Evolutionary conservation across 139 green algal genomes (phyloP).

Genomic region (Chlorella sp.): DNA sequence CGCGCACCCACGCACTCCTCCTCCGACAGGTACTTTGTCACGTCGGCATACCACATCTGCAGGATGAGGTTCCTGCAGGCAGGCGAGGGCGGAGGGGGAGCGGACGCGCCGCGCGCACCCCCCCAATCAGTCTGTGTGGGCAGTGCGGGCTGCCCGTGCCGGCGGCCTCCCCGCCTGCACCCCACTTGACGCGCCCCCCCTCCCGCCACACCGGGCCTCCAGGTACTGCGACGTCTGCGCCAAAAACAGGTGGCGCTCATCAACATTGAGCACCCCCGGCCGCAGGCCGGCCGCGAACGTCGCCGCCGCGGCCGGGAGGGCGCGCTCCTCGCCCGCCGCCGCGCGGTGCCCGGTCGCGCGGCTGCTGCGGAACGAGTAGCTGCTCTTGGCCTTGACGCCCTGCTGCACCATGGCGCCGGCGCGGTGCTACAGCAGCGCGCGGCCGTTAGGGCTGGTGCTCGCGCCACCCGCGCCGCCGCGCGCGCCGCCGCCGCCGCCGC

Average conservation of each 20-base stretch:
- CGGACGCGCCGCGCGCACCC: too few relatives aligned
- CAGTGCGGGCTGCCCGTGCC: too few relatives aligned
- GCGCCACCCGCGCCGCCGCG: too few relatives aligned
- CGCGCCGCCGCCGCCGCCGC: too few relatives aligned
- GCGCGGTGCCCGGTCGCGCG: too few relatives aligned
- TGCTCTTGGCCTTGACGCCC: too few relatives aligned
- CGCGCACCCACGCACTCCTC: slow-evolving; percentile 38
- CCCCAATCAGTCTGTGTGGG: too few relatives aligned
- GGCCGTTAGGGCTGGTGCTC: too few relatives aligned
- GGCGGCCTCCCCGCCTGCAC: too few relatives aligned
- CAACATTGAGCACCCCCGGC: slow-evolving; percentile 47
- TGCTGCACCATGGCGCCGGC: slow-evolving; percentile 33
- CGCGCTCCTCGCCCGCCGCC: slow-evolving; percentile 25
- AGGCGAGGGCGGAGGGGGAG: not conserved
- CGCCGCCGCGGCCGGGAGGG: slow-evolving; percentile 36
- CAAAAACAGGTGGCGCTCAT: slow-evolving; percentile 52
- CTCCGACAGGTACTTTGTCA: slow-evolving; percentile 37
- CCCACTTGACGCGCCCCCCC: too few relatives aligned
- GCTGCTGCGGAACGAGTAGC: too few relatives aligned
- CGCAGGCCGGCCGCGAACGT: slow-evolving; percentile 55
- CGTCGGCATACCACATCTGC: slow-evolving; percentile 51
- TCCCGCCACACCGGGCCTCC: slow-evolving; percentile 36
- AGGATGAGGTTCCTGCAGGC: slow-evolving; percentile 54
- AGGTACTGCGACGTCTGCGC: slow-evolving; percentile 39
- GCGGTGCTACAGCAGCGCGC: too few relatives aligned